Evolutionary conservation across 345 rosid genomes (phyloP).

Genomic region (Iberis pinnata): DNA sequence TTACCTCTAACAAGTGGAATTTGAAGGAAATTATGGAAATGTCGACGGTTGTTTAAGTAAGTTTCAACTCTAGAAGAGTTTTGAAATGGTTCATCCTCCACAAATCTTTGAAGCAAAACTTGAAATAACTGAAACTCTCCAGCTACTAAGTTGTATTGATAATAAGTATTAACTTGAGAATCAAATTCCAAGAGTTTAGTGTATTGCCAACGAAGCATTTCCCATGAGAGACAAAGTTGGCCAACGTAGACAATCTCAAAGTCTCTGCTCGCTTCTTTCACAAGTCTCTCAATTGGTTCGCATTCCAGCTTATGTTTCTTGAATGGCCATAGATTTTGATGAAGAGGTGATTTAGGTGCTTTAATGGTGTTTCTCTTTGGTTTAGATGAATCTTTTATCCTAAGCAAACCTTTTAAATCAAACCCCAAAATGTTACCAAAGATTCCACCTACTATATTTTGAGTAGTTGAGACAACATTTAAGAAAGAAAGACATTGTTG

Average conservation of each 20-base stretch:
- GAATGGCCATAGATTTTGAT: conserved; percentile 38
- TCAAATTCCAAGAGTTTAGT: conserved; percentile 42
- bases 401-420: conserved; percentile 46
- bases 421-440: neutral
- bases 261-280: conserved; percentile 43
- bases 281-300: conserved; percentile 34
- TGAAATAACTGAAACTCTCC: conserved; percentile 75
- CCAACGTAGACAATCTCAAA: conserved; percentile 76
- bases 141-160: conserved; percentile 59
- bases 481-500: conserved; percentile 14
- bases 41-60: conserved; percentile 53
- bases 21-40: conserved; percentile 54
- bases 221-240: conserved; percentile 85
- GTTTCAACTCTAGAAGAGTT: conserved; percentile 45
- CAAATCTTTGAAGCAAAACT: conserved; percentile 64
- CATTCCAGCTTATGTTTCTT: conserved; percentile 33
- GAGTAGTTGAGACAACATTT: conserved; percentile 21
- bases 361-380: conserved; percentile 17
- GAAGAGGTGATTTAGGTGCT: conserved; percentile 23
- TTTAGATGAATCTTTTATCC: conserved; percentile 37
- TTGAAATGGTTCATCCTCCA: conserved; percentile 81
- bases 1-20: conserved; percentile 72
- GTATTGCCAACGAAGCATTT: conserved; percentile 76
- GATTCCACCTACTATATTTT: conserved; percentile 3
- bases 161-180: conserved; percentile 31